Evolutionary conservation across 192 early-diverging fungal genomes (phyloP), one percentile per base, ranked within the genome.

Genomic region (Coemansia sp.): DNA sequence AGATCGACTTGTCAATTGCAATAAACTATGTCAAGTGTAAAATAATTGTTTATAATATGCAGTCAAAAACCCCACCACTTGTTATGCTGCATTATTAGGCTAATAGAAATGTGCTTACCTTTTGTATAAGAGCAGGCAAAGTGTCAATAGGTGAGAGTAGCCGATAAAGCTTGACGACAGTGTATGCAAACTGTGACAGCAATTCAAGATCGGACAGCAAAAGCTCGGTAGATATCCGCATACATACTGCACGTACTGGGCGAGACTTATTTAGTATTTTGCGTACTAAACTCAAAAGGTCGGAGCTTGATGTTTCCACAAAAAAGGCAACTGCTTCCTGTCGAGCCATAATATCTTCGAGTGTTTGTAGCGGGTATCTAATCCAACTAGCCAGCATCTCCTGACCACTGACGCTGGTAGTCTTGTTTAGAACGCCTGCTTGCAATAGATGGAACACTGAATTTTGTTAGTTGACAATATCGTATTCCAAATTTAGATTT

Each of bases 371-470:
- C 1, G 73, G 73, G 15, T 60, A 67, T 11, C 57, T 37, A 13
- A 67, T 12, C 73, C 73, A 77, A n/a, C 55, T 44, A 10, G 33
- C 42, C 18, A 77, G 61, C 67, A 66, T 57, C 2, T 70, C 59
- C 5, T 64, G 67, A 3, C 73, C 73, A 30, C 60, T 49, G 22
- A 24, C 14, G 38, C 67, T 77, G 30, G 56, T 63, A 17, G 73
- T 77, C 21, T 59, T 66, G 22, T 77, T 64, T 25, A 77, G 37
- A 9, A 77, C 24, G 11, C 59, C 73, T 77, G 66, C 18, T 21
- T 40, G 4, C 11, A 18, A 14, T 15, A 27, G 12, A 18, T 14
- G n/a, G 3, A 27, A 38, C 9, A 51, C 33, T 12, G 33, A 2
- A 47, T 3, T 17, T 3, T 22, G 46, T 17, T 54, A 22, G 6